Evolutionary conservation across 495 filamentous ascomycete genomes (phyloP), one percentile per base, ranked within the genome.

Genomic region (Articulospora tetracladia): DNA sequence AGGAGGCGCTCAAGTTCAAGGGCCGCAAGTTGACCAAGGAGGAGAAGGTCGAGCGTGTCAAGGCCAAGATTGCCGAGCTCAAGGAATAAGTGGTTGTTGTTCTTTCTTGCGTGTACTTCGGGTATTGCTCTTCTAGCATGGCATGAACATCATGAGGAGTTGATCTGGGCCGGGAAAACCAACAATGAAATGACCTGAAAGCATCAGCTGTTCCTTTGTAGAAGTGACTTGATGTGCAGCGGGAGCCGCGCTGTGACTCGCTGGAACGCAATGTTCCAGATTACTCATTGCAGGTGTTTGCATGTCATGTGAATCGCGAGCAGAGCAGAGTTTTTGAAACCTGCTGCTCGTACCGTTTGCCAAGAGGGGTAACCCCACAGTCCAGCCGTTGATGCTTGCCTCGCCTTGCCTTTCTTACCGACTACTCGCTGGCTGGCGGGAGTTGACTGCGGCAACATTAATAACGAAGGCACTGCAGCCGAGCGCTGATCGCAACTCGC

Each of bases 1-100:
- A 82, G 69, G 92, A 97, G 88, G 88, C 86, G 72, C 83, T 90
- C 77, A 97, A 99, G 85, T 90, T 86, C 85, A 80, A 78, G 76
- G 76, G 80, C 67, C 55, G 61, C 61, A 95, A 93, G 85, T 82
- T 93, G 69, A 86, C 81, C 76, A 86, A 84, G 77, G 92, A 79
- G 20, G 77, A 97, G 89, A 88, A 84, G 77, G 75, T 82, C 73
- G 83, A 85, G 74, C 80, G 85, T 55, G 86, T 99, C 73, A 80
- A 96, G 87, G 83, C 84, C 70, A 93, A 88, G 83, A 98, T 99
- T 79, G 86, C 83, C 66, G 85, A 84, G 73, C 77, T 89, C 67
- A 86, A 80, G 66, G 76, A 68, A 61, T 63, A 65, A 60, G 30
- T 54, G 41, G 19, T 54, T 54, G 27, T 51, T 39, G 12, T 44